Conservation (phyloP, 2,329 filamentous ascomycete species). For the Purpureocillium takamizusanense region DNA sequence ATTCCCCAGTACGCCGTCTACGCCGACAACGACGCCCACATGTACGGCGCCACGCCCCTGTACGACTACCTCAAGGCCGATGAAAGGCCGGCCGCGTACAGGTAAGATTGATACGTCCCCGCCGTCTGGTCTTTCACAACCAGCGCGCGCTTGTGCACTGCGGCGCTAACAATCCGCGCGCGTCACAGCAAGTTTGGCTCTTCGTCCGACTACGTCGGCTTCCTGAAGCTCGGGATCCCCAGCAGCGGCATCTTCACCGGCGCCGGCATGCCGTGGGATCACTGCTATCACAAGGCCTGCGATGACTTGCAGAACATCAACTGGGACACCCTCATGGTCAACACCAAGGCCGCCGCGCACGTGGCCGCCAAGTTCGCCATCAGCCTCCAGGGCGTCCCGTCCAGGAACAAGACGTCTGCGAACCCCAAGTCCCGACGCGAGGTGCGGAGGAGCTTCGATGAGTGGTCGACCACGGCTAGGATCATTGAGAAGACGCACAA, state of each 20-base stretch:
- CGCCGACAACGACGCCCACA: conserved; percentile 27
- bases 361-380: conserved; percentile 34
- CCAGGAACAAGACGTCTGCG: conserved; percentile 17
- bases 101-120: too few relatives aligned
- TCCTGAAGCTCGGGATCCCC: conserved; percentile 25
- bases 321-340: conserved; percentile 28
- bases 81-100: conserved; percentile 18
- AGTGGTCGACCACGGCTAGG: conserved; percentile 14
- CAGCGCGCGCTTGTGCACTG: too few relatives aligned
- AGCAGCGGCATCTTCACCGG: conserved; percentile 29
- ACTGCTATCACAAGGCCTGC: conserved; percentile 29
- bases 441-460: conserved; percentile 14
- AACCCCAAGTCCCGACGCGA: conserved; percentile 16
- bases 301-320: conserved; percentile 31
- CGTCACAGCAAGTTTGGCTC: conserved; percentile 17
- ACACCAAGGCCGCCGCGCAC: conserved; percentile 37
- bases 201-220: conserved; percentile 28
- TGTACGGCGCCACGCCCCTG: conserved; percentile 20
- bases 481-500: conserved; percentile 18
- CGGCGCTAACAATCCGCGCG: too few relatives aligned
- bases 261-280: conserved; percentile 20
- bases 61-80: conserved; percentile 18
- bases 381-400: conserved; percentile 23
- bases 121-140: too few relatives aligned
- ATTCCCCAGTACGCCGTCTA: conserved; percentile 30